Evolutionary conservation across 768 basidiomycete species (phyloP).

Genomic region (Pisolithus albus): DNA sequence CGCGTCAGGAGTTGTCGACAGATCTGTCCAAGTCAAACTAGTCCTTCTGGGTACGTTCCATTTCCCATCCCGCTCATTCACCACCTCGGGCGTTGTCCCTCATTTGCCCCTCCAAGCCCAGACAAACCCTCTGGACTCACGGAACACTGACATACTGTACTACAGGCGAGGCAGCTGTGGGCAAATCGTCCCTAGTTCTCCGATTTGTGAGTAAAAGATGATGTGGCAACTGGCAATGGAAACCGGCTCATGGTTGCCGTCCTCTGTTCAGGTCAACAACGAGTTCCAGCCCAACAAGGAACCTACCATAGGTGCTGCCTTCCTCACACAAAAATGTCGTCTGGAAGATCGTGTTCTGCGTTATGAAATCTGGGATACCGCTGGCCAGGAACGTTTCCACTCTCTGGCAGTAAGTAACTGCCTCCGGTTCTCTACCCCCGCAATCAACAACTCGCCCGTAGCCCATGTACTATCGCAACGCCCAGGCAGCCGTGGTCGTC

Average conservation of each 20-base stretch:
- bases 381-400: constrained; percentile 95
- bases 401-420: constrained; percentile 73
- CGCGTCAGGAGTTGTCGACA: constrained; percentile 70
- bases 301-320: constrained; percentile 96
- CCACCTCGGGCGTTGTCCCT: not conserved
- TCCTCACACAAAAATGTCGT: constrained; percentile 91
- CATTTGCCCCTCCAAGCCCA: not conserved
- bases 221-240: constrained; percentile 1
- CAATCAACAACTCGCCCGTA: constrained; percentile 22
- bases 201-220: constrained; percentile 68
- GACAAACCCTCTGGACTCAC: not conserved
- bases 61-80: not conserved
- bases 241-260: not conserved
- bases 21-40: constrained; percentile 96
- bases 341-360: constrained; percentile 89
- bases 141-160: not conserved
- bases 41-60: constrained; percentile 77
- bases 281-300: constrained; percentile 99
- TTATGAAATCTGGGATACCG: constrained; percentile 98
- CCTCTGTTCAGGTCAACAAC: constrained; percentile 66
- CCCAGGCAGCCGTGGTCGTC: constrained; percentile 95
- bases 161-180: constrained; percentile 94
- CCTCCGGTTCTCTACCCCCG: constrained; percentile 2
- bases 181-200: constrained; percentile 97
- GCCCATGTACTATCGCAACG: constrained; percentile 99